Evolutionary conservation across 495 filamentous ascomycete genomes (phyloP), one percentile per base, ranked within the genome.

Genomic region (Bryoglossum gracile): DNA sequence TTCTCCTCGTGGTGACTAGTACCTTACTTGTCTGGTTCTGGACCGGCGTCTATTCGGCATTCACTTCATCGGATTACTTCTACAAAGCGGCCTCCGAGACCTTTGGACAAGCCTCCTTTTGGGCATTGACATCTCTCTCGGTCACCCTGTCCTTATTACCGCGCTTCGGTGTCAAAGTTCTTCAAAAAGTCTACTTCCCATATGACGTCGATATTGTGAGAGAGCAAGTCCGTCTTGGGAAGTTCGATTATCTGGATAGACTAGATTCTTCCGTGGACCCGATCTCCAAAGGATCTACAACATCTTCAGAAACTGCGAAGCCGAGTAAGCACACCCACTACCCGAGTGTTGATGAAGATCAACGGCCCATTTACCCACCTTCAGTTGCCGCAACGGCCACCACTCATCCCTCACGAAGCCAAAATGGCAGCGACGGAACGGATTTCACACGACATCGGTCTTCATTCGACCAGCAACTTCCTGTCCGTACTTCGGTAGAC

Each of bases 161-260:
- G 17, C 82, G 92, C 6, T 88, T 96, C 65, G 72, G 80, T 19
- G 68, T 83, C 66, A 99, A 99, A 68, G 67, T 81, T 24, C 65
- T 92, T 21, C 91, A 95, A 65, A 99, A 99, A 66, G 82, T 94
- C 33, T 94, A 84, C 68, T 84, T 87, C 63, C 94, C 94, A 4
- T 79, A 78, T 39, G 94, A 99, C 58, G 81, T 96, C 44, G 94
- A 99, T 62, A 95, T 99, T 57, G 82, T 99, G 57, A 86, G 94
- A 24, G 94, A 99, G 66, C 86, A 95, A 68, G 76, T 92, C 45
- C 78, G 78, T 36, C 74, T 77, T 56, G 92, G 92, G 46, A 81
- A 83, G 53, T 96, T 87, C 65, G 76, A 82, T 54, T 75, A 84
- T 61, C 71, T 87, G 22, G 76, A 84, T 47, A 1, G 54, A 48